Evolutionary conservation across 2,329 filamentous ascomycete genomes (phyloP), one percentile per base, ranked within the genome.

Genomic region (Amauroascus verrucosus): DNA sequence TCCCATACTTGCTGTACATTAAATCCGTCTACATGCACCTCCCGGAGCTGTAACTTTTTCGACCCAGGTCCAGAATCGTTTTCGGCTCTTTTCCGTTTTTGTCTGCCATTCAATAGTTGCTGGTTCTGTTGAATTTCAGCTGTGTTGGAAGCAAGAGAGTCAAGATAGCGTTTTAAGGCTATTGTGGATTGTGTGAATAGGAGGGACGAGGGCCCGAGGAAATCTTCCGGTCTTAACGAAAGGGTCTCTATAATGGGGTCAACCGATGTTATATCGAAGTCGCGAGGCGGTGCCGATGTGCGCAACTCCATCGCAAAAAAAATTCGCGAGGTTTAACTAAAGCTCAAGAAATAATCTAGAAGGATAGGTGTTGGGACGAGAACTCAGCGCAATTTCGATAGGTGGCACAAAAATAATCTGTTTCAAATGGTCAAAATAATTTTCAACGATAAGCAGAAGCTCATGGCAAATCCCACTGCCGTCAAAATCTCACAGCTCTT

Each of bases 1-100:
- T 96, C 88, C 86, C 91, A 98, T 41, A 98, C 83, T 70, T 97
- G 91, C 18, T 84, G 81, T 9, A 86, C 84, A 62, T 86, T 86
- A 61, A 97, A 95, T 0, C 91, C 93, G 54, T 95, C 82, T 6
- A 88, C 75, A 66, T 96, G 86, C 14, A 98, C 75, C 68, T 86
- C 89, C 62, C 86, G 84, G 62, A 95, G 74, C 62, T 88, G 88
- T 58, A 96, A 70, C 58, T 43, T 45, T 46, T 53, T 43, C 20
- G 52, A 44, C 33, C 30, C 22, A 6, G 32, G 40, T 6, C 61
- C 62, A 32, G 69, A 68, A 30, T 70, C 70, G 49, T 76, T 71
- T 44, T 77, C 75, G 7, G 75, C 76, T 60, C 86, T 77, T 75
- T 93, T 95, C 58, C 86, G 77, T 74, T 95, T 94, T 68, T 80